Conservation (phyloP, 805 yeast genomes). For the Ogataea nakhonphanomensis region DNA sequence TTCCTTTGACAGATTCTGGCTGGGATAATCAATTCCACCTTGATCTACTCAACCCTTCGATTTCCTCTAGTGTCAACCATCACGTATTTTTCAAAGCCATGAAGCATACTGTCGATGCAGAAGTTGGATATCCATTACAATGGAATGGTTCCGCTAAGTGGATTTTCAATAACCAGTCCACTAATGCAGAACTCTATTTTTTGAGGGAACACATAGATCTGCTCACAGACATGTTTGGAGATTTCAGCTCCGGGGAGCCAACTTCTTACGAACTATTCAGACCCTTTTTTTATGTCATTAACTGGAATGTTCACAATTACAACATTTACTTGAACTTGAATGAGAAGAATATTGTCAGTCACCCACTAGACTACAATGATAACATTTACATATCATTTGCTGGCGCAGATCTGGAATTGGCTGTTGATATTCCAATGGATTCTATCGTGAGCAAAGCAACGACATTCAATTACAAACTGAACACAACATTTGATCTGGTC, state of each 20-base stretch:
- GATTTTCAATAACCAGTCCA: slow-evolving; percentile 54
- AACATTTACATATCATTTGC: slow-evolving; percentile 73
- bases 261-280: slow-evolving; percentile 73
- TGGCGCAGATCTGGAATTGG: slow-evolving; percentile 53
- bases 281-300: slow-evolving; percentile 60
- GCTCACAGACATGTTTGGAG: slow-evolving; percentile 67
- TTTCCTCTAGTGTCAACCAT: slow-evolving; percentile 85
- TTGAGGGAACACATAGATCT: slow-evolving; percentile 80
- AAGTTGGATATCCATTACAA: slow-evolving; percentile 64
- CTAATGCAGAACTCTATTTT: slow-evolving; percentile 56
- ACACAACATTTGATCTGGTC: slow-evolving; percentile 60
- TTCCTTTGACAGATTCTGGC: slow-evolving; percentile 50
- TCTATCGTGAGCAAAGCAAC: slow-evolving; percentile 50
- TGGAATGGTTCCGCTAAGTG: slow-evolving; percentile 83
- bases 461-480: slow-evolving; percentile 46
- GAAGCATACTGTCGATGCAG: slow-evolving; percentile 50
- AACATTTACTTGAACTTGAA: slow-evolving; percentile 74
- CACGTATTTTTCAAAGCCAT: slow-evolving; percentile 68
- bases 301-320: slow-evolving; percentile 57
- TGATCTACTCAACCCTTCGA: slow-evolving; percentile 52
- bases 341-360: slow-evolving; percentile 82
- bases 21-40: slow-evolving; percentile 48
- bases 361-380: slow-evolving; percentile 79
- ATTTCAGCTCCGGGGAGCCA: slow-evolving; percentile 71
- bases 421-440: slow-evolving; percentile 55